A percentile compares a stretch with the other conserved stretches of the same genome.
Conservation (phyloP, 257 asterid genomes). For the Solanum neorickii region DNA sequence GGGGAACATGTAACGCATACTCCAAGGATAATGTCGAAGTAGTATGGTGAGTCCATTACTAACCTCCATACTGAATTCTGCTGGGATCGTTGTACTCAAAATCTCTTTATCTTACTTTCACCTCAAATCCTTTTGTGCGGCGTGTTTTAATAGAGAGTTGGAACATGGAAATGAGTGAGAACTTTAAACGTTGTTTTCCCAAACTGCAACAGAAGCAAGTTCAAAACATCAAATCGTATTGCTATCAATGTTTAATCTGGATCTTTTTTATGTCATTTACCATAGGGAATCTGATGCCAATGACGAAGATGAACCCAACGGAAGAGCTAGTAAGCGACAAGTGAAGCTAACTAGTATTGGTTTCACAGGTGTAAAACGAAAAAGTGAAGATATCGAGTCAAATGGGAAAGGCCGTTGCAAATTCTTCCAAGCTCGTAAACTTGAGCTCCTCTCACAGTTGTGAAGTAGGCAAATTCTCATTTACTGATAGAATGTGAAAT, state of each 20-base stretch:
- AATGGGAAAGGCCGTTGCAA: constrained; percentile 82
- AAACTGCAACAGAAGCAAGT: neutral
- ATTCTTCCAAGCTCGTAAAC: constrained; percentile 90
- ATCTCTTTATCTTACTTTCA: neutral
- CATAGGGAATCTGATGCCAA: constrained; percentile 65
- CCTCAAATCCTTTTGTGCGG: neutral
- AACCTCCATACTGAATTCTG: neutral
- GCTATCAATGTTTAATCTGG: neutral
- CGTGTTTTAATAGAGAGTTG: neutral
- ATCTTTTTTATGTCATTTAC: neutral
- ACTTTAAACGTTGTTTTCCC: neutral
- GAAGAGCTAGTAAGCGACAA: constrained; percentile 48
- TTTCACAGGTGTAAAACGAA: constrained; percentile 43
- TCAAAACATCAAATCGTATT: neutral
- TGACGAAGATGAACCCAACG: constrained; percentile 42
- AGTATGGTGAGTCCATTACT: constrained; percentile 45
- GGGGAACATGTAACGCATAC: constrained; percentile 87
- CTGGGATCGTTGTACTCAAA: neutral
- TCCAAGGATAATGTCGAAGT: constrained; percentile 63
- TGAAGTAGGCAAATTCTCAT: constrained; percentile 7
- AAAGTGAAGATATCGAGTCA: constrained; percentile 76
- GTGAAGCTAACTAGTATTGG: constrained; percentile 59
- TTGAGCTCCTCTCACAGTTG: constrained; percentile 59
- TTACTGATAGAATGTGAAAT: neutral
- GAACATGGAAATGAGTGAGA: neutral